Base-by-base conservation (phyloP, 2,329 filamentous ascomycete species). In the Ilyonectria robusta region DNA sequence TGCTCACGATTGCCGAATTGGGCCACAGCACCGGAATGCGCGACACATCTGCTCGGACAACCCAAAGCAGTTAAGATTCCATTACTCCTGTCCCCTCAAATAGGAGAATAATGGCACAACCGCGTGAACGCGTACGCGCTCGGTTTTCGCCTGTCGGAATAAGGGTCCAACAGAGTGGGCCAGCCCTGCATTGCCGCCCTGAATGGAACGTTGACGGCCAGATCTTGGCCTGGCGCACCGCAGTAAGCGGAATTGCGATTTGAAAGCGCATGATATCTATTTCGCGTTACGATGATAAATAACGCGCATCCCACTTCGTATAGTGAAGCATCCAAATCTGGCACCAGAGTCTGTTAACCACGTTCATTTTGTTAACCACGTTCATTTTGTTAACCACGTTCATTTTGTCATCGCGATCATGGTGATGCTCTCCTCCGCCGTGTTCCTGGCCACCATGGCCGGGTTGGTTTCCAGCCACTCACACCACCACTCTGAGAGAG, bases 181-280 rank as follows among this genome's bases (percentile, higher is more conserved):
- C 33, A 33, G 23, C 35, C 15, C 26, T 47, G n/a, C 13, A 21
- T 50, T 35, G n/a, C 31, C 42, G 21, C n/a, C 21, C 56, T 23
- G 33, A 56, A 65, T 65, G 62, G 13, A 59, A 65, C 62, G 62
- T 50, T 54, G 40, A 56, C 62, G 62, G 62, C 50, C 56, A 51
- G 57, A 50, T 59, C n/a, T 64, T 33, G 35, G 26, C 53, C 37
- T 54, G 26, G 23, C 47, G 47, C 46, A 26, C 31, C n/a, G 31
- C 21, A 35, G n/a, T 19, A 7, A 53, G 13, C 33, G 19, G 29
- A 23, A 13, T 11, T 35, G n/a, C 44, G 19, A 21, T 17, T 37
- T 59, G 21, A 37, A 47, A 40, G 29, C 19, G 31, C 7, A 57
- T 50, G 40, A 19, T 65, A 11, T 23, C n/a, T 46, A n/a, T 51